Conservation (phyloP, 495 filamentous ascomycete species). For the Trypethelium eluteriae region DNA sequence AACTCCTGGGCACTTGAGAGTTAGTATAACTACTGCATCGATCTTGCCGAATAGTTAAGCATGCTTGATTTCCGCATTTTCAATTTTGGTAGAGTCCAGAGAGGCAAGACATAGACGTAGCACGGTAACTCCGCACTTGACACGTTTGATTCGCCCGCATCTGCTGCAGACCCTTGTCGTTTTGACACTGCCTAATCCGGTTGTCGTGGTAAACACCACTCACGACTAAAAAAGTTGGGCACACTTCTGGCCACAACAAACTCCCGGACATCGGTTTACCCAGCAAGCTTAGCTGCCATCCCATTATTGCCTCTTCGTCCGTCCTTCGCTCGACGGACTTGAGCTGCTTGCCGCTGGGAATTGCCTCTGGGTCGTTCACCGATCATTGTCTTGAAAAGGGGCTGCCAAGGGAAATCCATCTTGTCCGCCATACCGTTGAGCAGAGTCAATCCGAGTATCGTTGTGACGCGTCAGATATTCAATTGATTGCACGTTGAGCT, state of each 20-base stretch:
- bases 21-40: background rate
- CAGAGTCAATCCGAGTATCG: background rate
- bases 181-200: conserved; percentile 11
- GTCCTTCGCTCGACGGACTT: conserved; percentile 1
- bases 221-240: conserved; percentile 4
- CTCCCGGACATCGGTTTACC: conserved; percentile 8
- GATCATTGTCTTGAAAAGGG: conserved; percentile 2
- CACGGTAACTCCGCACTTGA: background rate
- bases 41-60: background rate
- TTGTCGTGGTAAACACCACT: background rate
- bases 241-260: conserved; percentile 7
- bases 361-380: conserved; percentile 7
- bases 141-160: background rate
- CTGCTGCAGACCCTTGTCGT: conserved; percentile 6
- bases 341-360: conserved; percentile 6
- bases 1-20: background rate
- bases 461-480: background rate
- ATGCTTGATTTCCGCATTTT: background rate
- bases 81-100: background rate
- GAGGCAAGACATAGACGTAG: background rate
- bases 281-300: conserved; percentile 12
- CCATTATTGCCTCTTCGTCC: conserved; percentile 9
- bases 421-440: background rate
- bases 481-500: background rate
- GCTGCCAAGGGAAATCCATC: conserved; percentile 4